Evolutionary conservation across 2,329 filamentous ascomycete genomes (phyloP), one percentile per base, ranked within the genome.

Genomic region (Aspergillus neoniger): DNA sequence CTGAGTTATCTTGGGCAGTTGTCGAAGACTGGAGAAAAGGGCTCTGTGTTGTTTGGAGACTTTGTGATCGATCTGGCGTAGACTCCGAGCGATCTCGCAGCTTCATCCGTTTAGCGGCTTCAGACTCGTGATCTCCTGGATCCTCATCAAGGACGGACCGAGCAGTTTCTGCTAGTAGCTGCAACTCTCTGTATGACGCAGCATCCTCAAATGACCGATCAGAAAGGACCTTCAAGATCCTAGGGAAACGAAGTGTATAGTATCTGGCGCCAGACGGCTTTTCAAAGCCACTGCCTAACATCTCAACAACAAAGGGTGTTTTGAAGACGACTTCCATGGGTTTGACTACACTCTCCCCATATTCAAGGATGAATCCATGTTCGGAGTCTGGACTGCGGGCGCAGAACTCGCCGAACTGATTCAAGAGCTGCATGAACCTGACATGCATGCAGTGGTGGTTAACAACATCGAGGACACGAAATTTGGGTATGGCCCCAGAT

Each of bases 231-330:
- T 94, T 96, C 59, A 86, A 82, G 3, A 94, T 85, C 2, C 85
- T 81, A 1, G 92, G 90, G 69, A 96, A 96, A 1, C 92, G 84
- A 55, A 92, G 84, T 61, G 88, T 88, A 80, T 86, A 92, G 69
- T 90, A 92, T 1, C 82, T 82, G 14, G 86, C 87, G 68, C 89
- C 88, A 4, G 86, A 83, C 2, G 85, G 82, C 69, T 88, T 91
- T 61, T 92, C 89, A 66, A 92, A 96, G 0, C 89, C 88, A 63
- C 91, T 91, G 56, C 91, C 93, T 23, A 90, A 82, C 61, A 96
- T 80, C 67, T 96, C 93, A 58, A 92, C 90, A 0, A 96, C 86
- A 19, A 91, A 84, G 0, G 92, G 92, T 0, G 82, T 79, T 6
- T 82, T 83, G 72, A 96, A 96, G 1, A 88, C 75, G 4, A 74